Evolutionary conservation across 495 filamentous ascomycete species (phyloP).

Genomic region (Trichoderma parareesei): DNA sequence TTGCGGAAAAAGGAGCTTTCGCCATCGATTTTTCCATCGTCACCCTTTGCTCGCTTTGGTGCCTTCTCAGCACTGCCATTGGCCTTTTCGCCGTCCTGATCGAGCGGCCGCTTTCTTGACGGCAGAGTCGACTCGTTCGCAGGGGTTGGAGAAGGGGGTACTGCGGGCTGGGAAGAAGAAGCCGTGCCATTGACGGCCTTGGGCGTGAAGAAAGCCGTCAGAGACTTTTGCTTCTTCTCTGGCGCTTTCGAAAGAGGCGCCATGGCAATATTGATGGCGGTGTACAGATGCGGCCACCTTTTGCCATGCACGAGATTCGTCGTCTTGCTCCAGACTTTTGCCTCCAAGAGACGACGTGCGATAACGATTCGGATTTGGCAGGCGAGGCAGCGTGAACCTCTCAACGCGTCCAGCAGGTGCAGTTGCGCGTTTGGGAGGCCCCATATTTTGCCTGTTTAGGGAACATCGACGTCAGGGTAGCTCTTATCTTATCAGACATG

Average conservation of each 20-base stretch:
- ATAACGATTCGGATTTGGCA: background rate
- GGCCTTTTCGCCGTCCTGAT: conserved; percentile 32
- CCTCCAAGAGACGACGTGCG: background rate
- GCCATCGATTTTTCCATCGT: conserved; percentile 18
- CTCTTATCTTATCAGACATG: background rate
- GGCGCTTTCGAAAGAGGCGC: conserved; percentile 26
- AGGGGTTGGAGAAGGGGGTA: conserved; percentile 15
- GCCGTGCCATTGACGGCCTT: conserved; percentile 40
- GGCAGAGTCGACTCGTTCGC: conserved; percentile 12
- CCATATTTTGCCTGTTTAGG: conserved; percentile 4
- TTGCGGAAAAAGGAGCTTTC: conserved; percentile 19
- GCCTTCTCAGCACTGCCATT: conserved; percentile 26
- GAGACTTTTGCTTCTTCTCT: conserved; percentile 65
- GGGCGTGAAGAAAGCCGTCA: conserved; percentile 79
- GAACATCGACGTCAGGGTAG: conserved; percentile 6
- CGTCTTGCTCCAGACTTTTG: background rate
- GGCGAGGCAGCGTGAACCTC: background rate
- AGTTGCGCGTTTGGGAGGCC: background rate
- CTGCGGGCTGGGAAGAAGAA: conserved; percentile 15
- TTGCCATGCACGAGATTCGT: background rate
- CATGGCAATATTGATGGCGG: conserved; percentile 21
- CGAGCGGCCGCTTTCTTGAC: conserved; percentile 37
- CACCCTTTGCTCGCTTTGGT: conserved; percentile 34
- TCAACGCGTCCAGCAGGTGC: background rate
- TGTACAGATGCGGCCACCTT: background rate